Conservation (phyloP, 108 stramenopile genomes). For the Skeletonema menzelii region DNA sequence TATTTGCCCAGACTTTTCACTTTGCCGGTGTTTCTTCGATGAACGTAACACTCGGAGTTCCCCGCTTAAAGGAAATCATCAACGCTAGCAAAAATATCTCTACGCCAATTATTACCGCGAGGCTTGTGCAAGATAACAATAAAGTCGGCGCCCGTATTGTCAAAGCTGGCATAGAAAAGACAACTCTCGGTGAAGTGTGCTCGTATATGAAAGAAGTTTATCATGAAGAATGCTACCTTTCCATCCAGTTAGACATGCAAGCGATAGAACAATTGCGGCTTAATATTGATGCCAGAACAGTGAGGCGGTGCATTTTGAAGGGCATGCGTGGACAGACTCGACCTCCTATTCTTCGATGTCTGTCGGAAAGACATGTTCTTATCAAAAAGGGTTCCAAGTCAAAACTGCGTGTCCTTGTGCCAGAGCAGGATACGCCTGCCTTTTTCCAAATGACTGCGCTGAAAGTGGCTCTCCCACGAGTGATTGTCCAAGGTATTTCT, state of each 20-base stretch:
- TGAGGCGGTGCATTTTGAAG: slow-evolving; percentile 80
- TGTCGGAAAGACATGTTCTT: slow-evolving; percentile 74
- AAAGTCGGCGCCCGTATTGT: slow-evolving; percentile 89
- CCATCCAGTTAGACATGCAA: slow-evolving; percentile 91
- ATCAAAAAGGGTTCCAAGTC: slow-evolving; percentile 70
- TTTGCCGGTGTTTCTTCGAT: slow-evolving; percentile 99
- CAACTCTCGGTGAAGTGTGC: slow-evolving; percentile 93
- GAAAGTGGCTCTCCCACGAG: slow-evolving; percentile 87
- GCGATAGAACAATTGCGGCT: slow-evolving; percentile 92
- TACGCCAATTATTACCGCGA: slow-evolving; percentile 99
- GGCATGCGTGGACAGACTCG: slow-evolving; percentile 67
- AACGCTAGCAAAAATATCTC: slow-evolving; percentile 97
- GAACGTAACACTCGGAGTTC: slow-evolving; percentile 99
- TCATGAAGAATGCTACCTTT: slow-evolving; percentile 76
- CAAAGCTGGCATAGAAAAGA: slow-evolving; percentile 97
- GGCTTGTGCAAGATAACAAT: slow-evolving; percentile 86
- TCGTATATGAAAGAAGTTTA: slow-evolving; percentile 96
- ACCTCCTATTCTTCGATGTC: slow-evolving; percentile 74
- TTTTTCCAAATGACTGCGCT: slow-evolving; percentile 93
- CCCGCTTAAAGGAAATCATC: slow-evolving; percentile 98
- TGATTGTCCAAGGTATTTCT: slow-evolving; percentile 96
- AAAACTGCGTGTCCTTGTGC: slow-evolving; percentile 84
- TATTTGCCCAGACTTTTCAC: slow-evolving; percentile 86
- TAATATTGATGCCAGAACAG: slow-evolving; percentile 79
- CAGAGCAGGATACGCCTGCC: slow-evolving; percentile 61